phyloP scores from a whole-genome alignment of 2,329 filamentous ascomycete species.

The Aaosphaeria pasadenensis region DNA sequence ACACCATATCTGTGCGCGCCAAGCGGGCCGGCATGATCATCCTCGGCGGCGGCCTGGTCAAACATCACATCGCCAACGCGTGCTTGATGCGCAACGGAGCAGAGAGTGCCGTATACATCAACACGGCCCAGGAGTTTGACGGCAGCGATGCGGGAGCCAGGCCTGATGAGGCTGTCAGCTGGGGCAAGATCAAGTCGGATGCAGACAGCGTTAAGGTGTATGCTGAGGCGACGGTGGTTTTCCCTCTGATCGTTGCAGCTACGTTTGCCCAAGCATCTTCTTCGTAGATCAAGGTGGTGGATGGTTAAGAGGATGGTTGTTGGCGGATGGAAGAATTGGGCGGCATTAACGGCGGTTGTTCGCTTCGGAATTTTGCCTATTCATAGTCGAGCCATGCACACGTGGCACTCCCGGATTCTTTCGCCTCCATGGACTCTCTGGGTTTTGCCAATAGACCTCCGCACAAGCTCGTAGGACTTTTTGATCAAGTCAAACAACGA shows the following conservation, averaged over 20 bases:
- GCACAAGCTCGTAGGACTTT: too few species aligned
- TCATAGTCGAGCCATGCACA: too few species aligned
- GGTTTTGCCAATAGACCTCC: too few species aligned
- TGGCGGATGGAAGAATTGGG: not conserved
- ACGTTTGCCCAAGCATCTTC: conserved; percentile 54
- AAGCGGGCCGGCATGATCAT: conserved; percentile 93
- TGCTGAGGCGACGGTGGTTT: conserved; percentile 65
- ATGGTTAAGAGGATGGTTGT: not conserved
- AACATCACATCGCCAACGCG: conserved; percentile 98
- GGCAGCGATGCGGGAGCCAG: conserved; percentile 93
- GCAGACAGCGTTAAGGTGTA: conserved; percentile 85
- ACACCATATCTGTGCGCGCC: conserved; percentile 84
- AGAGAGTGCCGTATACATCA: conserved; percentile 95
- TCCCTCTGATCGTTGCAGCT: conserved; percentile 65
- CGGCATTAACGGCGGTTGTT: too few species aligned
- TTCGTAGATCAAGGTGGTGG: not conserved
- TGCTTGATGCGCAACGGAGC: conserved; percentile 97
- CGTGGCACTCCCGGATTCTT: too few species aligned
- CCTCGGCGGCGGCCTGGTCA: conserved; percentile 89
- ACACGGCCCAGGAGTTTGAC: conserved; percentile 96
- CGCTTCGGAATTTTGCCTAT: too few species aligned
- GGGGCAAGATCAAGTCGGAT: conserved; percentile 94
- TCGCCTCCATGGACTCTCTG: too few species aligned
- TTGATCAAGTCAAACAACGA: too few species aligned
- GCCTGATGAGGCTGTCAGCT: conserved; percentile 95